Conservation (phyloP, 164 flowering plant species). For the Amborella trichopoda region DNA sequence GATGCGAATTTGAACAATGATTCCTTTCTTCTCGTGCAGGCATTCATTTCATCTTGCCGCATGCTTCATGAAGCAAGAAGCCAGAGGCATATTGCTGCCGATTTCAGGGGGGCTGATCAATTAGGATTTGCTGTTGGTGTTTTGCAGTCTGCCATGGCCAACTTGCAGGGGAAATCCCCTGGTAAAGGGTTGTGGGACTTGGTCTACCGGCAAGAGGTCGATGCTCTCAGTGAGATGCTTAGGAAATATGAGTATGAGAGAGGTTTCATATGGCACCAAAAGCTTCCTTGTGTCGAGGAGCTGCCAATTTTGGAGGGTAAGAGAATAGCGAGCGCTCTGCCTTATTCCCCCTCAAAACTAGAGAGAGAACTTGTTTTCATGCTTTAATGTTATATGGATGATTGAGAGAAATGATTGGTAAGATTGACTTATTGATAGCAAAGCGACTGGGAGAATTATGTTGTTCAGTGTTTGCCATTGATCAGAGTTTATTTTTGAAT, state of each 20-base stretch:
- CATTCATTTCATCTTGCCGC: conserved; percentile 29
- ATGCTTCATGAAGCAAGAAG: conserved; percentile 38
- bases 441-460: too few species aligned
- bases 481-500: too few species aligned
- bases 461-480: too few species aligned
- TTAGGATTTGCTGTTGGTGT: conserved; percentile 43
- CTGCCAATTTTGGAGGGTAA: conserved; percentile 39
- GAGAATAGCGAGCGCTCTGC: conserved; percentile 28
- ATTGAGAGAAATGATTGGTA: not conserved
- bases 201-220: conserved; percentile 23
- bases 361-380: conserved; percentile 36
- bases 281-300: conserved; percentile 23
- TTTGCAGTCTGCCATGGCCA: conserved; percentile 27
- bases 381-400: conserved; percentile 4
- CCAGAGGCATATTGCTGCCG: conserved; percentile 31
- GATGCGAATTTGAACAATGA: too few species aligned
- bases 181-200: conserved; percentile 35
- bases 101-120: conserved; percentile 17
- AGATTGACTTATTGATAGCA: too few species aligned
- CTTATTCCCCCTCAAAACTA: conserved; percentile 31
- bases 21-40: conserved; percentile 27
- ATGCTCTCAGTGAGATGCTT: conserved; percentile 20
- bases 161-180: conserved; percentile 20
- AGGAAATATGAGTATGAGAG: conserved; percentile 43
- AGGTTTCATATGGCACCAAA: conserved; percentile 39